Percentiles rank a stretch among this genome's conserved stretches.
Evolutionary conservation across 768 basidiomycete genomes (phyloP).

Genomic region (Candolleomyces eurysporus): DNA sequence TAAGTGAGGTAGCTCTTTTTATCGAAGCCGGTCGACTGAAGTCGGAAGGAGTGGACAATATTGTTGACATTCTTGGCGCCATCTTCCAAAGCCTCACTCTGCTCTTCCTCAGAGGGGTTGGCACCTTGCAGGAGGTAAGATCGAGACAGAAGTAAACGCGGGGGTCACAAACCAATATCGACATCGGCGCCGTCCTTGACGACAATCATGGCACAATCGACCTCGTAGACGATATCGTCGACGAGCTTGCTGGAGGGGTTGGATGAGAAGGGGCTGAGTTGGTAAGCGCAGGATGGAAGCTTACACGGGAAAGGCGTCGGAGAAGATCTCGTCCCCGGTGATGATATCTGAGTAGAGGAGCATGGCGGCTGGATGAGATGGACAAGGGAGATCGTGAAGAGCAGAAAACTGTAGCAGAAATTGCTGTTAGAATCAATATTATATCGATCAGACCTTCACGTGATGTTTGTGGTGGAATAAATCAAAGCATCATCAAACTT

Average conservation of each 20-base stretch:
- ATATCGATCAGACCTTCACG: conserved; percentile 33
- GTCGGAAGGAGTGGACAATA: conserved; percentile 87
- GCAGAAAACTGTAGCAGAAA: conserved; percentile 14
- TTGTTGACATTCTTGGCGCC: conserved; percentile 83
- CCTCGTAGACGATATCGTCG: conserved; percentile 81
- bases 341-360: conserved; percentile 75
- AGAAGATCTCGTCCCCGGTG: conserved; percentile 86
- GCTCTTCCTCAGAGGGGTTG: conserved; percentile 90
- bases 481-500: conserved; percentile 9
- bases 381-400: conserved; percentile 19
- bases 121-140: conserved; percentile 53
- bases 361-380: conserved; percentile 43
- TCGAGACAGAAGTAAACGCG: conserved; percentile 1
- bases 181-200: conserved; percentile 77
- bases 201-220: conserved; percentile 72
- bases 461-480: conserved; percentile 10
- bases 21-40: conserved; percentile 78
- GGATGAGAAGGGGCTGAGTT: conserved; percentile 3
- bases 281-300: conserved; percentile 23
- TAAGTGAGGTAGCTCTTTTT: conserved; percentile 84
- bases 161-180: conserved; percentile 72
- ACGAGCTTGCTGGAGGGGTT: conserved; percentile 59
- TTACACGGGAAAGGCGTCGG: conserved; percentile 87
- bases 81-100: conserved; percentile 77
- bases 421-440: conserved; percentile 8